Conservation (phyloP, 106 monocot genomes). For the Phalaenopsis aphrodite region DNA sequence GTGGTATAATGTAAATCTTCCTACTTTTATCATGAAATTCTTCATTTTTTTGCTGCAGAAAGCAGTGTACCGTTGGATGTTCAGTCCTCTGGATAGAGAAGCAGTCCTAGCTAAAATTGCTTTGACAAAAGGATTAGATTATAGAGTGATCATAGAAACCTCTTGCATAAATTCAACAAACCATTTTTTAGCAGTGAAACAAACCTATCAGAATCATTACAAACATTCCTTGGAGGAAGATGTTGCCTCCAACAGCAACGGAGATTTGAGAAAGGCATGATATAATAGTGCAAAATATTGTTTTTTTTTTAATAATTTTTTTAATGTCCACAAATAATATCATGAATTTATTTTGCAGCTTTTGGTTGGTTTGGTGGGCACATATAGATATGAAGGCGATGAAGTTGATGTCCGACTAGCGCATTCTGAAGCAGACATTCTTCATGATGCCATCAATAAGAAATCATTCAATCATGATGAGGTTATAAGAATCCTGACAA, state of each 20-base stretch:
- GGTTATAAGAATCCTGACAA: conserved; percentile 64
- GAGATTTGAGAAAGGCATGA: conserved; percentile 42
- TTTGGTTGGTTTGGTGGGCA: conserved; percentile 52
- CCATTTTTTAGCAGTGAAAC: conserved; percentile 52
- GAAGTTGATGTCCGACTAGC: conserved; percentile 53
- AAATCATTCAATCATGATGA: conserved; percentile 50
- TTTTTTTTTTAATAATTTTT: too few relatives aligned
- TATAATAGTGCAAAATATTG: too few relatives aligned
- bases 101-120: conserved; percentile 59
- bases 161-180: conserved; percentile 43
- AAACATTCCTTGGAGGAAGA: conserved; percentile 66
- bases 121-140: conserved; percentile 28
- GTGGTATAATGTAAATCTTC: too few relatives aligned
- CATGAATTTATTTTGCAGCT: conserved; percentile 36
- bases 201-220: conserved; percentile 42
- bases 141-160: conserved; percentile 45
- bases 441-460: conserved; percentile 46
- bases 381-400: conserved; percentile 58
- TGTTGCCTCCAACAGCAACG: conserved; percentile 31
- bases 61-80: conserved; percentile 87
- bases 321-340: not conserved
- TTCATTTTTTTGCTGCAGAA: conserved; percentile 29
- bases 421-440: conserved; percentile 45
- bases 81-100: conserved; percentile 62
- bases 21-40: not conserved